A percentile compares a stretch with the other conserved stretches of the same genome.
phyloP scores from a whole-genome alignment of 805 yeast species.

The Saccharomycodes ludwigii region DNA sequence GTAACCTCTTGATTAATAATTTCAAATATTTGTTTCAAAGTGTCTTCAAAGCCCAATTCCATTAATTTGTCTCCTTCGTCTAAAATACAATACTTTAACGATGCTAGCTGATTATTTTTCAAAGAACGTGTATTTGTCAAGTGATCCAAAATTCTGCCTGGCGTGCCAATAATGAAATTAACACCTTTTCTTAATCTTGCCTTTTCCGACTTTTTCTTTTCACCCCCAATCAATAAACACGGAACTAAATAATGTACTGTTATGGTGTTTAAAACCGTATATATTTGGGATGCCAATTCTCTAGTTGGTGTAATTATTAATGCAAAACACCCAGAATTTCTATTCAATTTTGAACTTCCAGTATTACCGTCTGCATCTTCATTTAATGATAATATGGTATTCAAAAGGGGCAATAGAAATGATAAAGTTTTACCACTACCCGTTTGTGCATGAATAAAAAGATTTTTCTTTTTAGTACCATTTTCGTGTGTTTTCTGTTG shows the following conservation, averaged over 20 bases:
- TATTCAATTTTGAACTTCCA: constrained; percentile 1
- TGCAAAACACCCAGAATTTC: constrained; percentile 74
- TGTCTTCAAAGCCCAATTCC: constrained; percentile 94
- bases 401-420: constrained; percentile 71
- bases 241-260: constrained; percentile 70
- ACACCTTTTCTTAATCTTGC: constrained; percentile 93
- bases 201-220: constrained; percentile 92
- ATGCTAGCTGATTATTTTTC: constrained; percentile 39
- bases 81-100: constrained; percentile 74
- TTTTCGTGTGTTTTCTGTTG: constrained; percentile 25
- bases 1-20: constrained; percentile 38
- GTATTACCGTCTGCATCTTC: constrained; percentile 36
- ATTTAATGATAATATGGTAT: constrained; percentile 49
- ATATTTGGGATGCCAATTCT: constrained; percentile 86
- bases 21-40: constrained; percentile 62
- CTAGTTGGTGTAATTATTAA: constrained; percentile 86
- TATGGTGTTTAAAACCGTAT: constrained; percentile 62
- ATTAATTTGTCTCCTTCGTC: constrained; percentile 96
- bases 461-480: constrained; percentile 30
- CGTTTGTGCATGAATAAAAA: constrained; percentile 91
- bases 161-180: constrained; percentile 91
- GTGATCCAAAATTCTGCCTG: constrained; percentile 93
- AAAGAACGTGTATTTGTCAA: constrained; percentile 76
- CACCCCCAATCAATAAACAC: constrained; percentile 96
- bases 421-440: constrained; percentile 97